Evolutionary conservation across 352 stramenopile species (phyloP).

Genomic region (Phytophthora fragariaefolia): DNA sequence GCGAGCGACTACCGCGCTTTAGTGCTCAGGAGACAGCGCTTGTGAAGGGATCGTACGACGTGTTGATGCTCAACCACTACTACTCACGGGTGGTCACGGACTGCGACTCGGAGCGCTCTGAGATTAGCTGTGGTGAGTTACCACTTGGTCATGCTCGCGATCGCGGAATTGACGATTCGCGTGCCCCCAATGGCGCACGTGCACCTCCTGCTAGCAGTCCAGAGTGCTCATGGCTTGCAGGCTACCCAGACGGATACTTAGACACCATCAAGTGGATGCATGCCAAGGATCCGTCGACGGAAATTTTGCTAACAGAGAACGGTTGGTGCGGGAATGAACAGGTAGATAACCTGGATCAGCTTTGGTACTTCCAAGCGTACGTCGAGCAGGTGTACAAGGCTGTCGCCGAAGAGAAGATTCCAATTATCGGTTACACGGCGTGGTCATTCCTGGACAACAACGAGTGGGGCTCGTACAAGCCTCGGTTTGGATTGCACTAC

Average conservation of each 20-base stretch:
- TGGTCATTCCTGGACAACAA: conserved; percentile 97
- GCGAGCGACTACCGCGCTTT: conserved; percentile 87
- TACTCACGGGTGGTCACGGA: conserved; percentile 57
- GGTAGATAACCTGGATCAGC: conserved; percentile 59
- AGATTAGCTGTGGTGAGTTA: conserved; percentile 40
- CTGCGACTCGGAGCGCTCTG: conserved; percentile 44
- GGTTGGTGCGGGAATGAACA: conserved; percentile 63
- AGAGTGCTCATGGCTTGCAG: conserved; percentile 50
- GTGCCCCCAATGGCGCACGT: conserved; percentile 62
- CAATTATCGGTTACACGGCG: conserved; percentile 92
- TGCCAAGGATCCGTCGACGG: conserved; percentile 44
- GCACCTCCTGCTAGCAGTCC: conserved; percentile 25
- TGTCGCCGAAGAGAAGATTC: conserved; percentile 63
- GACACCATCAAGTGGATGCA: conserved; percentile 76
- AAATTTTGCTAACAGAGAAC: conserved; percentile 76
- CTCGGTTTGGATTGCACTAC: conserved; percentile 62
- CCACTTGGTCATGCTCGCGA: conserved; percentile 53
- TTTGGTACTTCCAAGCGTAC: conserved; percentile 65
- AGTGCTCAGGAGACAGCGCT: conserved; percentile 71
- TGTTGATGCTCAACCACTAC: conserved; percentile 97
- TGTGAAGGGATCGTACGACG: conserved; percentile 90
- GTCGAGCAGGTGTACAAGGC: conserved; percentile 67
- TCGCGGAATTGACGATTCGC: conserved; percentile 57
- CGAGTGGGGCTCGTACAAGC: conserved; percentile 90
- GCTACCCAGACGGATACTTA: conserved; percentile 60